Conservation (phyloP, 768 basidiomycete genomes). For the Porphyrellus cyaneotinctus region DNA sequence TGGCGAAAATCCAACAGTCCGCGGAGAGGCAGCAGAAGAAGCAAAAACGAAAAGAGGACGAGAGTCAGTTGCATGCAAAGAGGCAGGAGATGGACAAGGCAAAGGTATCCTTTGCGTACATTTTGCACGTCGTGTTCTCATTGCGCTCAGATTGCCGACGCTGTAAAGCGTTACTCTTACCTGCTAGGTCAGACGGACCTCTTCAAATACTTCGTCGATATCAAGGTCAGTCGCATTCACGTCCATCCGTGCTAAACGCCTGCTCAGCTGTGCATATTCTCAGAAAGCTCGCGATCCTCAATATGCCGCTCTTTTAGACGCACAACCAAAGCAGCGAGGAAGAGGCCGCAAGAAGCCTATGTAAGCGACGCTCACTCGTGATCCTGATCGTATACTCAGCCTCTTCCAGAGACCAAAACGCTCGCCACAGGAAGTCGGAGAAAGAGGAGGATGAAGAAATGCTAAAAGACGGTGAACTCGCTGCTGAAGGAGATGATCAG, state of each 20-base stretch:
- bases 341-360: slow-evolving; percentile 78
- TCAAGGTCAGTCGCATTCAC: slow-evolving; percentile 60
- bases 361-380: slow-evolving; percentile 38
- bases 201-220: slow-evolving; percentile 97
- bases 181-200: slow-evolving; percentile 97
- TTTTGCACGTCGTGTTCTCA: slow-evolving; percentile 6
- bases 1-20: slow-evolving; percentile 36
- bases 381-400: slow-evolving; percentile 1
- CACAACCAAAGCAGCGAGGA: slow-evolving; percentile 81
- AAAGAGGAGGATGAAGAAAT: slow-evolving; percentile 98
- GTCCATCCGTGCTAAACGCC: neutral
- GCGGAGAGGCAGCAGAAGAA: slow-evolving; percentile 42
- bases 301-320: slow-evolving; percentile 85
- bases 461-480: slow-evolving; percentile 79
- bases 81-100: slow-evolving; percentile 85
- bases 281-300: slow-evolving; percentile 71
- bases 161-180: slow-evolving; percentile 95
- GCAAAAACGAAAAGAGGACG: slow-evolving; percentile 61
- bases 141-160: slow-evolving; percentile 69
- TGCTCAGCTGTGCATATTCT: slow-evolving; percentile 1
- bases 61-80: slow-evolving; percentile 64
- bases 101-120: slow-evolving; percentile 49
- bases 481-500: slow-evolving; percentile 78
- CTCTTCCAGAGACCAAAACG: slow-evolving; percentile 57
- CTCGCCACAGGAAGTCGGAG: slow-evolving; percentile 91